Evolutionary conservation across 768 basidiomycete genomes (phyloP).

Genomic region (Harrya chromipes): DNA sequence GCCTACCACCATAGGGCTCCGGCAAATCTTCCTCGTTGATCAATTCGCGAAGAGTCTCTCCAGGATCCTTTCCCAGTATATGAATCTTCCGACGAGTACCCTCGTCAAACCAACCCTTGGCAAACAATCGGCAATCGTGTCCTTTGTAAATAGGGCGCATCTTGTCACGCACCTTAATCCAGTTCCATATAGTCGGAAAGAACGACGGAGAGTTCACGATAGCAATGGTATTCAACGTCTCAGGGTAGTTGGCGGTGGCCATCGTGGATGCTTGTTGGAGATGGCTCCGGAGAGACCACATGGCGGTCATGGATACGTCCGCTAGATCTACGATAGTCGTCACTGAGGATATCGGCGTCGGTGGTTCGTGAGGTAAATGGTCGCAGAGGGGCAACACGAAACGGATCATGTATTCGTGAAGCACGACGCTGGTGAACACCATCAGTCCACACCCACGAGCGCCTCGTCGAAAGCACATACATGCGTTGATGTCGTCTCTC

Average conservation of each 20-base stretch:
- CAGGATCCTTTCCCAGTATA: slow-evolving; percentile 62
- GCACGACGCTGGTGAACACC: slow-evolving; percentile 44
- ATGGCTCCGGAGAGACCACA: slow-evolving; percentile 71
- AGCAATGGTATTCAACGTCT: slow-evolving; percentile 64
- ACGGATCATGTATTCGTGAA: slow-evolving; percentile 65
- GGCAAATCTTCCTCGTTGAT: slow-evolving; percentile 55
- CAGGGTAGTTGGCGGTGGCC: slow-evolving; percentile 80
- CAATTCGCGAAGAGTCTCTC: slow-evolving; percentile 48
- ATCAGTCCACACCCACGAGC: neutral
- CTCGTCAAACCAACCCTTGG: slow-evolving; percentile 75
- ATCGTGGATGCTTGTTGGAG: slow-evolving; percentile 73
- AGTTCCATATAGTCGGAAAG: slow-evolving; percentile 81
- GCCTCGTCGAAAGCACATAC: slow-evolving; percentile 38
- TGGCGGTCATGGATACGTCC: slow-evolving; percentile 52
- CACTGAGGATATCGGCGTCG: slow-evolving; percentile 56
- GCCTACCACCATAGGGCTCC: slow-evolving; percentile 65
- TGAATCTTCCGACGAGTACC: slow-evolving; percentile 75
- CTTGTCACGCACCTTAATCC: slow-evolving; percentile 60
- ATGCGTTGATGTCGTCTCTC: slow-evolving; percentile 67
- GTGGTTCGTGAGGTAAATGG: slow-evolving; percentile 50
- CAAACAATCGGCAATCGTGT: neutral
- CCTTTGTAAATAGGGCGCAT: too few relatives aligned
- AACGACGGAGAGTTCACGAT: slow-evolving; percentile 80
- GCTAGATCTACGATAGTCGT: slow-evolving; percentile 74
- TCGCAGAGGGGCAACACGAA: slow-evolving; percentile 66